Evolutionary conservation across 129 eudicot genomes (phyloP), one percentile per base, ranked within the genome.

Genomic region (Saussurea involucrata): DNA sequence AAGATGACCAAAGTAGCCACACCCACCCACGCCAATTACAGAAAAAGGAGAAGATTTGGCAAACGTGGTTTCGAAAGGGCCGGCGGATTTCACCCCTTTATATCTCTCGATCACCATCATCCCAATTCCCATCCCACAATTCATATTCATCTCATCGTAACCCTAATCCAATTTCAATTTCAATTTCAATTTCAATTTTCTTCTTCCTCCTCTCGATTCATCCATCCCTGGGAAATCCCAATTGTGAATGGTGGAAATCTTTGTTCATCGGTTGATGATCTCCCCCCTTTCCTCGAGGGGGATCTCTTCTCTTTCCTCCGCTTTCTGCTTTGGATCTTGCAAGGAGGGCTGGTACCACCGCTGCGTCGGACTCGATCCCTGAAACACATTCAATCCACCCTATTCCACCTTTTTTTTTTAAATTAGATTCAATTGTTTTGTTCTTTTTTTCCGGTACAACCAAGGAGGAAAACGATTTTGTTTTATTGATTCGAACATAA

Each of bases 181-280:
- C 13, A 4, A 4, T 4, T 11, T 2, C n/a, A 12, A 1, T 60
- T 22, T 60, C 3, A 8, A 3, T 2, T 57, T 20, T 18, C 25
- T 18, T 20, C 65, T 21, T 8, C 8, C 15, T 44, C 8, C 49
- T 8, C 61, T 9, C 12, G 3, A 17, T n/a, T 24, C 57, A 13
- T 70, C 7, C 9, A 37, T 28, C 13, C 20, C 28, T 49, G 37
- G 22, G 66, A 11, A 40, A 27, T 64, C 37, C 49, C 36, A 66
- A 49, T 89, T 85, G 97, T 91, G 97, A 91, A 92, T 92, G 97
- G 95, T 92, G 87, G 92, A 92, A 92, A 84, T 83, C 85, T 86
- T 69, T 6, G 44, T 80, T 69, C 80, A 81, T 83, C 72, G 64
- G 74, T 87, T 84, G 22, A 83, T 84, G 89, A 73, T 92, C 86